These are phyloP conservation scores for Colletotrichum salicis DNA, from an alignment of 2,329 filamentous ascomycete species.

Conservation along the genomic window DNA sequence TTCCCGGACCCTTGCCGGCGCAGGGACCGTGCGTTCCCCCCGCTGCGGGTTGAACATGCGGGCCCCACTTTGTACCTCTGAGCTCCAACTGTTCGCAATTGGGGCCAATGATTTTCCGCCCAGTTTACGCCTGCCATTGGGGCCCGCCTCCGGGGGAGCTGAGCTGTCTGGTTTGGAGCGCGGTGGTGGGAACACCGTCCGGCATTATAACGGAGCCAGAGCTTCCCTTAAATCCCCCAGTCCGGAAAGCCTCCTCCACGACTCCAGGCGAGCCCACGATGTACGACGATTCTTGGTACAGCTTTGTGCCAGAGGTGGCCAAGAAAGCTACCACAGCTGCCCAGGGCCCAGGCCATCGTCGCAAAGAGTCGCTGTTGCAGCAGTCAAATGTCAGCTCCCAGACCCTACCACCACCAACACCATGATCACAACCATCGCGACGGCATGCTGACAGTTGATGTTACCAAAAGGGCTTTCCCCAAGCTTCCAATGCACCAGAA, in stretches of 20 bases:
- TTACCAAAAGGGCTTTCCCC: constrained; percentile 63
- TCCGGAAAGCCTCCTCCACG: background rate
- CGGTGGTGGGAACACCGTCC: constrained; percentile 13
- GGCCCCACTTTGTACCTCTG: constrained; percentile 8
- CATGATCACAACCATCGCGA: constrained; percentile 34
- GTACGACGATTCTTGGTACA: constrained; percentile 90
- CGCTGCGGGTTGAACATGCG: constrained; percentile 22
- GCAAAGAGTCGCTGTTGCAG: constrained; percentile 76
- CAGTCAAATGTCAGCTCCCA: constrained; percentile 67
- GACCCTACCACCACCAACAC: background rate
- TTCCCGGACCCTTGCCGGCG: constrained; percentile 22
- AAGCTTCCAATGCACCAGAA: constrained; percentile 61
- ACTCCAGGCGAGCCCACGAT: constrained; percentile 54
- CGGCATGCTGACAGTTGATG: constrained; percentile 28
- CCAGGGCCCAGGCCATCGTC: constrained; percentile 65
- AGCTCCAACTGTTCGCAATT: background rate
- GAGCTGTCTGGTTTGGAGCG: constrained; percentile 12
- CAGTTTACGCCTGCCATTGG: background rate
- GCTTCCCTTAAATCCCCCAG: constrained; percentile 2
- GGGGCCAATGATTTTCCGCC: constrained; percentile 36
- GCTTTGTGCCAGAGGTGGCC: constrained; percentile 73
- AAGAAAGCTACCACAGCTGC: constrained; percentile 58
- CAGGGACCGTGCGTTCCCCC: constrained; percentile 28
- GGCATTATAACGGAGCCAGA: constrained; percentile 18
- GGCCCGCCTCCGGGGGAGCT: background rate